Evolutionary conservation across 2,329 filamentous ascomycete species (phyloP).

Genomic region (Diplodia mutila): DNA sequence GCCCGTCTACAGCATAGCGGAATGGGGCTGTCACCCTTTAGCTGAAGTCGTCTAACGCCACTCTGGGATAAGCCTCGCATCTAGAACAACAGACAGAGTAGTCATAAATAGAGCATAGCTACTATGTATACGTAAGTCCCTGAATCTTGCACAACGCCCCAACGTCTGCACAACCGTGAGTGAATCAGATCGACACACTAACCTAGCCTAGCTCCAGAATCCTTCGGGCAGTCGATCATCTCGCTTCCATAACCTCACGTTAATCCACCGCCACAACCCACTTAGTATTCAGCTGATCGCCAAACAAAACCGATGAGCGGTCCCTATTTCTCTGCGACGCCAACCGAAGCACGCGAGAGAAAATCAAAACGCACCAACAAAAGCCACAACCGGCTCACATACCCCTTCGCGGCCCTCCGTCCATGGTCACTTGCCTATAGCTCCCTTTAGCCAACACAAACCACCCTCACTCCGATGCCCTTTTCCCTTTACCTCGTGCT

Average conservation of each 20-base stretch:
- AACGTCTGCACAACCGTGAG: neutral
- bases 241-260: neutral
- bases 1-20: neutral
- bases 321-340: neutral
- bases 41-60: neutral
- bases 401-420: neutral
- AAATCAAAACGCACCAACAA: neutral
- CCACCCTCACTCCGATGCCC: neutral
- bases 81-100: neutral
- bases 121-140: no score
- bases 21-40: neutral
- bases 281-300: neutral
- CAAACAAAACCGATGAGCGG: neutral
- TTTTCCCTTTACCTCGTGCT: neutral
- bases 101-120: neutral
- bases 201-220: neutral
- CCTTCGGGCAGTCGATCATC: neutral
- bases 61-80: neutral
- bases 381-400: neutral
- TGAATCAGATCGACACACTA: neutral
- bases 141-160: neutral
- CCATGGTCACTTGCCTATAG: neutral
- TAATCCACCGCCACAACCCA: neutral
- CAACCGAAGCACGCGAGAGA: neutral
- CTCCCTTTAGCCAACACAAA: neutral